phyloP scores from a whole-genome alignment of 2,329 filamentous ascomycete species.

The Colletotrichum liriopes region DNA sequence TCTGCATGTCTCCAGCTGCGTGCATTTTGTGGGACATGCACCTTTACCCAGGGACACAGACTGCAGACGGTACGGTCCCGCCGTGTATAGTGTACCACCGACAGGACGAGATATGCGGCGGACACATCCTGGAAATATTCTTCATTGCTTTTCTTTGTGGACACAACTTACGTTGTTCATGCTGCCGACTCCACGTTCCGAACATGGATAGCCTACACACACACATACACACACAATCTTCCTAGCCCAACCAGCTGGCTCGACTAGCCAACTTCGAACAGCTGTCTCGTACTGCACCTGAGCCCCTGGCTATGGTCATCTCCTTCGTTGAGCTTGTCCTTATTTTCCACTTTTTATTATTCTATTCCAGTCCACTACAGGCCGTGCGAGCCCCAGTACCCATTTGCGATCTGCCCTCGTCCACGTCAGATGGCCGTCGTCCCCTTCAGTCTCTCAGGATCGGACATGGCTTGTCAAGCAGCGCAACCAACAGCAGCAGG shows the following conservation, averaged over 20 bases:
- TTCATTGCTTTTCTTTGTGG: conserved; percentile 37
- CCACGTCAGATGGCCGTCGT: conserved; percentile 13
- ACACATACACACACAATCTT: not conserved
- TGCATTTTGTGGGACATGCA: conserved; percentile 28
- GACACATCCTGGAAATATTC: conserved; percentile 19
- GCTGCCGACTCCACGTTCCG: conserved; percentile 36
- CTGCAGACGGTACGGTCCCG: conserved; percentile 1
- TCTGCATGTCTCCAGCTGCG: conserved; percentile 25
- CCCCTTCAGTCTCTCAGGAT: conserved; percentile 13
- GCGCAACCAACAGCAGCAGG: conserved; percentile 15
- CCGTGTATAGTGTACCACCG: not conserved
- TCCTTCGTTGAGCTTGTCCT: conserved; percentile 7
- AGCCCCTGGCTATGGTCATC: not conserved
- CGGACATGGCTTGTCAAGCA: conserved; percentile 25
- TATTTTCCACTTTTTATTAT: conserved; percentile 3
- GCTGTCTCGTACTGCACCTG: not conserved
- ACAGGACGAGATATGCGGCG: not conserved
- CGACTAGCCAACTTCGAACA: conserved; percentile 3
- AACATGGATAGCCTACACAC: conserved; percentile 37
- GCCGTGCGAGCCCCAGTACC: not conserved
- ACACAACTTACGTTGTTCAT: conserved; percentile 28
- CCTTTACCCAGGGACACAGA: conserved; percentile 18
- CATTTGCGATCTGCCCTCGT: conserved; percentile 21
- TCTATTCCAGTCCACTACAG: not conserved
- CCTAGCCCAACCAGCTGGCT: not conserved